A percentile compares a stretch with the other conserved stretches of the same genome.
phyloP scores from a whole-genome alignment of 805 yeast genomes.

The Suhomyces faveliae region DNA sequence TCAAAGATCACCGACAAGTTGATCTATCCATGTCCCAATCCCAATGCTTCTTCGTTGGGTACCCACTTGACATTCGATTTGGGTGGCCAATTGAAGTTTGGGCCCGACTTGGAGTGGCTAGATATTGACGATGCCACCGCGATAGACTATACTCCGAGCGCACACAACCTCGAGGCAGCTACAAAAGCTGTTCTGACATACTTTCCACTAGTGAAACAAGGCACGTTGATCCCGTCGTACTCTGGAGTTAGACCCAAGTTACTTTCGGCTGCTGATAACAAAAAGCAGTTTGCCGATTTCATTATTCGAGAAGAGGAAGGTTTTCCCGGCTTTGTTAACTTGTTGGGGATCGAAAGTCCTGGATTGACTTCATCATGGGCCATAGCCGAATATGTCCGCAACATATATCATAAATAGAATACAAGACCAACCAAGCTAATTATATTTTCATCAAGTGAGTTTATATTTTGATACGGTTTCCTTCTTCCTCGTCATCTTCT shows the following conservation, averaged over 20 bases:
- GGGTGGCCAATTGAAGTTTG: constrained; percentile 77
- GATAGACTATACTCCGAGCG: constrained; percentile 49
- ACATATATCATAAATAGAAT: constrained; percentile 22
- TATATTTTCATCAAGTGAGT: not conserved
- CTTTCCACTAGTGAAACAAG: constrained; percentile 55
- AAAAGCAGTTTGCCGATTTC: constrained; percentile 63
- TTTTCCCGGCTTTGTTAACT: constrained; percentile 73
- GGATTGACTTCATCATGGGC: constrained; percentile 84
- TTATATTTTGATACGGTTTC: constrained; percentile 21
- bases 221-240: constrained; percentile 63
- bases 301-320: constrained; percentile 73
- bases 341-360: constrained; percentile 86
- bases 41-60: constrained; percentile 72
- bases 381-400: constrained; percentile 68
- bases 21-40: constrained; percentile 76
- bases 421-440: no score
- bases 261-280: constrained; percentile 39
- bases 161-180: constrained; percentile 52
- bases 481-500: constrained; percentile 17
- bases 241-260: constrained; percentile 85
- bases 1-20: constrained; percentile 28
- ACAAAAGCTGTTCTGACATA: constrained; percentile 57
- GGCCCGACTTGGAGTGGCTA: constrained; percentile 89
- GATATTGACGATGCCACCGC: constrained; percentile 31
- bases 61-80: constrained; percentile 84